Evolutionary conservation across 2,329 filamentous ascomycete genomes (phyloP), one percentile per base, ranked within the genome.

Genomic region (Curvularia hawaiiensis): DNA sequence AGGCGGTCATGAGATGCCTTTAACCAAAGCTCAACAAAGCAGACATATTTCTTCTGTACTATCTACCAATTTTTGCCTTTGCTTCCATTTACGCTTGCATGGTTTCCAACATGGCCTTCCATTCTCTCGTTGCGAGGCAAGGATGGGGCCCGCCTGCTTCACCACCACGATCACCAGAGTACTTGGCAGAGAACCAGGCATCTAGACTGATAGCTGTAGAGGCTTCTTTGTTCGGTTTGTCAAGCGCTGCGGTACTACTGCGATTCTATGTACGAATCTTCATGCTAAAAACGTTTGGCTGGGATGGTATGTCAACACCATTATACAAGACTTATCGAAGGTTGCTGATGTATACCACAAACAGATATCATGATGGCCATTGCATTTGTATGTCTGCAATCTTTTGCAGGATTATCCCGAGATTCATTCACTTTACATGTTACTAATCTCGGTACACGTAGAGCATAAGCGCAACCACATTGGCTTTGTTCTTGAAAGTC

Each of bases 171-270:
- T 61, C 71, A 50, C 63, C 68, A 50, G 68, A 70, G 24, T 74
- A 76, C 58, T 68, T 75, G 7, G 60, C 69, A 4, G 76, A 80
- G 48, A 71, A 78, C 50, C 72, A 70, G 47, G 70, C 69, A 2
- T 58, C 64, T n/a, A 66, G 64, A 7, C 70, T 82, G 22, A 63
- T 82, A 28, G 75, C 72, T 2, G 75, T 79, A 12, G 76, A 78
- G 18, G 59, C 77, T 14, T 57, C 75, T 1, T 65, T 82, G 24
- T 76, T 78, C 7, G 67, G 69, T 1, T 44, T 80, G 18, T 76
- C 64, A 3, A 60, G 60, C 22, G 22, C 47, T 16, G 56, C 55
- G 4, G 53, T 67, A 40, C 50, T 68, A 31, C 26, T 65, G 45
- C 61, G 64, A 8, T 62, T 63, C 38, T 67, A 68, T 47, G 63